Evolutionary conservation across 139 green algal species (phyloP), one percentile per base, ranked within the genome.

Genomic region (Tetradesmus obliquus): DNA sequence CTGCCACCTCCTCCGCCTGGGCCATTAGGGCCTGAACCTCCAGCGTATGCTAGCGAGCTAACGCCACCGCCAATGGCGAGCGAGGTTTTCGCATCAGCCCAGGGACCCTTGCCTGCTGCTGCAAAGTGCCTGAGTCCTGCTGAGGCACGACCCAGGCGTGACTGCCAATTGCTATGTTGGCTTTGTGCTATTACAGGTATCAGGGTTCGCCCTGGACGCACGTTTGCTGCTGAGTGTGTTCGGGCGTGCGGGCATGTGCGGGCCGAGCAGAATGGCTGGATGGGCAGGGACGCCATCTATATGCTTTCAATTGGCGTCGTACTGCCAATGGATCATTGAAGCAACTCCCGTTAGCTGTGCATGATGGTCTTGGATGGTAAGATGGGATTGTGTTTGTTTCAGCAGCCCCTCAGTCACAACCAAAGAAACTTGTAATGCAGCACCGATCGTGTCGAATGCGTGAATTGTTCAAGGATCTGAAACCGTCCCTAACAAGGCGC

Each of bases 21-120:
- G 5, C 66, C 66, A 15, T 82, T 89, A 19, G 62, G 32, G 45
- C 85, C 85, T 12, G 45, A 60, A 5, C 85, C 85, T 45, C 85
- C 85, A 54, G 24, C 71, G 45, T 62, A 89, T 20, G 85, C 85
- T 53, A 89, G 85, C 24, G 62, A 55, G 19, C 85, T 55, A 13
- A n/a, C 85, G 45, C 85, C 85, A 54, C 54, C 85, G 66, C 85
- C 85, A 89, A 89, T 89, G 85, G 45, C 53, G 19, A 89, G 53
- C 17, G 84, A 88, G 58, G 55, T 72, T 79, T 66, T 60, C 1
- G 79, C 15, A 79, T 88, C 57, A 45, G 24, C 53, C 62, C 85
- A 22, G 4, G 76, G n/a, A 57, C 45, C 24, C 85, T 82, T 66
- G n/a, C 66, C 32, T 76, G 85, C 66, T 74, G n/a, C 55, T 62